These are phyloP conservation scores for Rugonectria rugulosa DNA, from an alignment of 2,329 filamentous ascomycete species.

Conservation along the genomic window DNA sequence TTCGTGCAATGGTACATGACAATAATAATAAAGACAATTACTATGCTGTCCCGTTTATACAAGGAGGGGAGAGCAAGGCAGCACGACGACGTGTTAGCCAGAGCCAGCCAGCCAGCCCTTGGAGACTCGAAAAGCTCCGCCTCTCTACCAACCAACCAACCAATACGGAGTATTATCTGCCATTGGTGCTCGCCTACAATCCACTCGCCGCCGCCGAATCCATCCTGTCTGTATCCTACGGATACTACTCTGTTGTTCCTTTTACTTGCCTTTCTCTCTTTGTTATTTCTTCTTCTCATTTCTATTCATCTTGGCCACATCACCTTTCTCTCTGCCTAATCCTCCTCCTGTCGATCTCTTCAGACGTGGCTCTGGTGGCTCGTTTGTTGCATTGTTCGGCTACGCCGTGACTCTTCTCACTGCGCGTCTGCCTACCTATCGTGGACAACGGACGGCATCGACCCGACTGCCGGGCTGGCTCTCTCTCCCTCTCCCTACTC, in stretches of 20 bases:
- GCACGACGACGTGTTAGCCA: constrained; percentile 5
- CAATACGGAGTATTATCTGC: neutral
- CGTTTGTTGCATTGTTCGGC: neutral
- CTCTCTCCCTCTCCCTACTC: constrained; percentile 1
- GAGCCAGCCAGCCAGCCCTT: constrained; percentile 1
- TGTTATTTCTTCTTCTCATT: constrained; percentile 3
- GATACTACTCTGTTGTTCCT: neutral
- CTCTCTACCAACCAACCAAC: constrained; percentile 6
- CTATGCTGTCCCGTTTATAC: neutral
- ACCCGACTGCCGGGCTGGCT: neutral
- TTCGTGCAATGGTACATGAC: neutral
- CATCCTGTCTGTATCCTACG: neutral
- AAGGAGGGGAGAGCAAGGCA: too few relatives aligned
- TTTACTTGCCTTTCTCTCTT: neutral
- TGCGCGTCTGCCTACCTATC: constrained; percentile 3
- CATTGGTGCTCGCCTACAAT: too few relatives aligned
- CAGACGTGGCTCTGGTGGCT: neutral
- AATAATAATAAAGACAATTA: neutral
- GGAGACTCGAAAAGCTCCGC: too few relatives aligned
- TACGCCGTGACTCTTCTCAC: neutral
- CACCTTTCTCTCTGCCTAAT: neutral
- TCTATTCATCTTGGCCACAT: neutral
- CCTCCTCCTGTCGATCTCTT: neutral
- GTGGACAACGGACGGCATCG: neutral
- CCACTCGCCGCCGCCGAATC: neutral